Evolutionary conservation across 2,329 filamentous ascomycete species (phyloP).

Genomic region (Dactylellina drechsleri): DNA sequence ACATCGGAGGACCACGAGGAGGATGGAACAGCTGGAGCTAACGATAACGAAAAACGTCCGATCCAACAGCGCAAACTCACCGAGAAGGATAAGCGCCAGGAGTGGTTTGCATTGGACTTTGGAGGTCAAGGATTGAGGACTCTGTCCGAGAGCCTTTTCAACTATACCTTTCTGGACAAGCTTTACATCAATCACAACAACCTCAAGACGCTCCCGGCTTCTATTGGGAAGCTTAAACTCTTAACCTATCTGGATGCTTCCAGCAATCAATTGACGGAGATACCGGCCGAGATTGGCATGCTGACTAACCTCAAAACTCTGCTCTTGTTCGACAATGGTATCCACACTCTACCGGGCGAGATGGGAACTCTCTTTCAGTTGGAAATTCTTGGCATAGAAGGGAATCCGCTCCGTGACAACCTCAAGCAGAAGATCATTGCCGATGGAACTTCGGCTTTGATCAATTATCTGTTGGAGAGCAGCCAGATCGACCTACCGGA

Average conservation of each 20-base stretch:
- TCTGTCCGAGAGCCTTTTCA: conserved; percentile 80
- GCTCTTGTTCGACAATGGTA: conserved; percentile 87
- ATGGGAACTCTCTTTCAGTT: conserved; percentile 88
- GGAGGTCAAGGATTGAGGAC: conserved; percentile 94
- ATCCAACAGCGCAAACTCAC: conserved; percentile 71
- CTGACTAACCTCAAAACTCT: conserved; percentile 89
- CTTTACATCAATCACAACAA: conserved; percentile 95
- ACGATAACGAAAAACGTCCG: conserved; percentile 63
- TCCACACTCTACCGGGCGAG: conserved; percentile 83
- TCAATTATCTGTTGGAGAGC: conserved; percentile 83
- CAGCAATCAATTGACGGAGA: conserved; percentile 80
- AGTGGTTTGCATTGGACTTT: conserved; percentile 93
- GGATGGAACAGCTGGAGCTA: conserved; percentile 59
- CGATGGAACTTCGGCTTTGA: conserved; percentile 84
- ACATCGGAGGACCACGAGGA: conserved; percentile 63
- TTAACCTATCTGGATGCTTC: conserved; percentile 87
- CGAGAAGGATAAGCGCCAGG: conserved; percentile 75
- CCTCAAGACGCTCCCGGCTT: conserved; percentile 78
- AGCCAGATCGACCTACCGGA: conserved; percentile 83
- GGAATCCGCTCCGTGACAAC: conserved; percentile 81
- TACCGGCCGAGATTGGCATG: conserved; percentile 95
- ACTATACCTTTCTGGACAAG: conserved; percentile 88
- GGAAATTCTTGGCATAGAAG: conserved; percentile 89
- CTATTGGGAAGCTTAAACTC: conserved; percentile 83
- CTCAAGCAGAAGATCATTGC: conserved; percentile 85